Percentiles rank a stretch among this genome's conserved stretches.
Evolutionary conservation across 441 rosid genomes (phyloP).

Genomic region (Daphne laureola): DNA sequence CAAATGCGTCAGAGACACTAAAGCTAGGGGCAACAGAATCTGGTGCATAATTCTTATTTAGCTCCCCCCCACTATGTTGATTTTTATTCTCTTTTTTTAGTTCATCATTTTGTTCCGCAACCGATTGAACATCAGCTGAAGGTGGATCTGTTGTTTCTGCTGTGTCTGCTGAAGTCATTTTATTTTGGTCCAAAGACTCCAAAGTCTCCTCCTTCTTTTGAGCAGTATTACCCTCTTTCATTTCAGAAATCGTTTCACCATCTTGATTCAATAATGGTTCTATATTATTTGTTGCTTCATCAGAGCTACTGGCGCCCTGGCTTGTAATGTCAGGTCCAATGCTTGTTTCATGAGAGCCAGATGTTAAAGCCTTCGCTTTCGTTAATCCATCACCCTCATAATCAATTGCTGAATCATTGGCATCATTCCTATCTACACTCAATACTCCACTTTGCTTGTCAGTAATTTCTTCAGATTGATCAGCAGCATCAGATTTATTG

Average conservation of each 20-base stretch:
- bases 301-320: constrained; percentile 23
- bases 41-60: constrained; percentile 30
- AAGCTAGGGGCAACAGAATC: constrained; percentile 41
- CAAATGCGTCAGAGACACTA: constrained; percentile 72
- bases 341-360: constrained; percentile 30
- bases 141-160: constrained; percentile 36
- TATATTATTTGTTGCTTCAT: constrained; percentile 23
- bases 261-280: constrained; percentile 36
- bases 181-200: constrained; percentile 46
- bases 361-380: constrained; percentile 31
- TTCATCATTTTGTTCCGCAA: constrained; percentile 41
- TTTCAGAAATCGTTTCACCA: constrained; percentile 31
- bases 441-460: constrained; percentile 33
- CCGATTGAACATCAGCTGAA: constrained; percentile 47
- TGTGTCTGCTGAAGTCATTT: constrained; percentile 24
- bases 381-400: constrained; percentile 28
- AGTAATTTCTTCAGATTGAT: constrained; percentile 25
- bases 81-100: constrained; percentile 43
- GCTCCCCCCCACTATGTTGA: constrained; percentile 35
- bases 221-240: constrained; percentile 28
- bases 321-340: constrained; percentile 21
- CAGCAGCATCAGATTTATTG: constrained; percentile 25
- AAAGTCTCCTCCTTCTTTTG: constrained; percentile 33
- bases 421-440: constrained; percentile 26
- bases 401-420: constrained; percentile 32